These are phyloP conservation scores for Xylaria sp. DNA, from an alignment of 2,329 filamentous ascomycete species.

Conservation along the genomic window DNA sequence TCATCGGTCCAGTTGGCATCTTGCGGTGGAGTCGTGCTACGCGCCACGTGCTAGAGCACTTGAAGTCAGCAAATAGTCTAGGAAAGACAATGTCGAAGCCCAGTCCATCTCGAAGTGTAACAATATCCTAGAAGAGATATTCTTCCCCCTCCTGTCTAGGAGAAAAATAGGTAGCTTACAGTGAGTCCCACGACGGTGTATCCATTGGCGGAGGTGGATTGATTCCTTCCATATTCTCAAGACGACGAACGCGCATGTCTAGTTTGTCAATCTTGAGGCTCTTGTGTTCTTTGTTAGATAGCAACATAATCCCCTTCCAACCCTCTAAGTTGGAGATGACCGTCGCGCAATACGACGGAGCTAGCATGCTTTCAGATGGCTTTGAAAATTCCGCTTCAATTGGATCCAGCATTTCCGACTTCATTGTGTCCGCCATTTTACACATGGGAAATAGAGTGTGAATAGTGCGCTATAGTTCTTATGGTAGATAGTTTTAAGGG, in stretches of 20 bases:
- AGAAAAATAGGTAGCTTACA: constrained; percentile 5
- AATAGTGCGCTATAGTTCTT: not conserved
- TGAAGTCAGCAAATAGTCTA: not conserved
- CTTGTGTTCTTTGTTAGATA: not conserved
- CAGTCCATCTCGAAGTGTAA: no score
- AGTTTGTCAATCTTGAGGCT: constrained; percentile 26
- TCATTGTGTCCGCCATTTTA: constrained; percentile 15
- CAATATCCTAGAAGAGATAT: no score
- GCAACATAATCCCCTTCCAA: constrained; percentile 10
- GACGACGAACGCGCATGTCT: constrained; percentile 31
- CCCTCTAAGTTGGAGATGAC: constrained; percentile 36
- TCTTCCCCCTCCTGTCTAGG: no score
- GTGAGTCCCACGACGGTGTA: constrained; percentile 34
- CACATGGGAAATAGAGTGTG: not conserved
- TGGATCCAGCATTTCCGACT: constrained; percentile 2
- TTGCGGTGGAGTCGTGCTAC: constrained; percentile 27
- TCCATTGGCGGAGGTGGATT: constrained; percentile 35
- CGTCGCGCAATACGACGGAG: constrained; percentile 33
- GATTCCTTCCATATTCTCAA: constrained; percentile 26
- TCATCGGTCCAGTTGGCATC: constrained; percentile 17
- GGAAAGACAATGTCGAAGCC: no score
- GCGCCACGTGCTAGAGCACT: constrained; percentile 28
- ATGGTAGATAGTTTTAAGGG: not conserved
- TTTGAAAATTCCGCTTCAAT: not conserved
- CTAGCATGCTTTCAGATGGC: constrained; percentile 5